Base-by-base conservation (phyloP, 495 filamentous ascomycete genomes). In the Penicillium manginii region DNA sequence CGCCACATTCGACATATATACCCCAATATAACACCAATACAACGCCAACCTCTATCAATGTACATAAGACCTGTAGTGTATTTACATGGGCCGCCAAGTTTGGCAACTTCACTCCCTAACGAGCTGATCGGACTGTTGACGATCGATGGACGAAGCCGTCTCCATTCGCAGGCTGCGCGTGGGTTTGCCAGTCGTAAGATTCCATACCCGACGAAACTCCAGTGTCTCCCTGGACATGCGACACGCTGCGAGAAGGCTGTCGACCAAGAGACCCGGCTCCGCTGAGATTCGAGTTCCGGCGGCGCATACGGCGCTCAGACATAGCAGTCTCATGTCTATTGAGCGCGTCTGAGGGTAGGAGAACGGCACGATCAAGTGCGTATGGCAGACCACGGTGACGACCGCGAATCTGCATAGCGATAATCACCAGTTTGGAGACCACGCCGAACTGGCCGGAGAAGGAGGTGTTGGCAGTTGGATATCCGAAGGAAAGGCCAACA, bases 361-460 rank as follows among this genome's bases (percentile, higher is more conserved):
- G 73, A 46, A 98, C 92, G 50, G 94, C 94, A 2, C 92, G 88
- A 65, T 98, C 94, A 0, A 98, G 84, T 9, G 91, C 86, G 67
- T 97, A 96, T 0, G 93, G 93, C 0, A 98, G 77, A 29, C 94
- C 93, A 75, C 93, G 89, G 69, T 97, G 94, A 1, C 93, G 83
- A 21, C 93, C 93, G 66, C 93, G 89, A 40, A 97, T 83, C 76
- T 96, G 88, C 92, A 96, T 96, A 26, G 91, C 90, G 42, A 96
- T 89, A 59, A 98, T 88, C 40, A 97, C 87, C 26, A 98, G 84
- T 64, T 97, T 97, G n/a, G 88, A 89, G 10, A 96, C 68, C 4
- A 87, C 81, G 6, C 78, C 81, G 67, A 98, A 96, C 61, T 96
- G 83, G 3, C 82, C 86, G 18, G 83, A 90, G 63, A 98, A 92